Base-by-base conservation (phyloP, 495 filamentous ascomycete species). In the Neurospora sp. region DNA sequence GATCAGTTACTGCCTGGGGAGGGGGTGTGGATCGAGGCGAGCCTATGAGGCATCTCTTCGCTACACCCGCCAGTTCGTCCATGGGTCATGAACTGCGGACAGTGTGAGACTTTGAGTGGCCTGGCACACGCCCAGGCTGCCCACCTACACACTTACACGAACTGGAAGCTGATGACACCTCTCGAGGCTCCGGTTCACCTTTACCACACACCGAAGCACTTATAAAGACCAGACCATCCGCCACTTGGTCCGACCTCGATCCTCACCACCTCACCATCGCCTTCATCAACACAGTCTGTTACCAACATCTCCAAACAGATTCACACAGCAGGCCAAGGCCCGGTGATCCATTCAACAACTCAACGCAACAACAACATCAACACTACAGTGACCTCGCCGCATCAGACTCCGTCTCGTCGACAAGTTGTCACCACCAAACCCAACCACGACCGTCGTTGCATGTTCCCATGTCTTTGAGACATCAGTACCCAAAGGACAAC, bases 401-500 rank as follows among this genome's bases (percentile, higher is more conserved):
- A 48, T 48, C 39, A 48, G 39, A 22, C 69, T 37, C n/a, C 12
- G 16, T 44, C 27, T 38, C 39, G 1, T 44, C 40, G 27, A 48
- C 37, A 70, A 39, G 39, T 44, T 41, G 68, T 61, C 44, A 41
- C 69, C 72, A 71, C 37, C 71, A 40, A 38, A 40, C 53, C 53
- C 71, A 68, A 46, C 20, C 38, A 59, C 22, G 41, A 70, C 72
- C 71, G 11, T 41, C 35, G n/a, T 44, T 69, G 72, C 48, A 82
- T 82, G 80, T 79, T 78, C 81, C 75, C 81, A 83, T 83, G 81
- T 84, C 83, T 80, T 77, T 84, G 80, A 81, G 71, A 75, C 74
- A 77, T 72, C 76, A 76, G 44, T 74, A 76, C 74, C 71, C 75
- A 73, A 78, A 77, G 68, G 73, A 80, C 76, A 76, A 39, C 76